phyloP scores from a whole-genome alignment of 768 basidiomycete genomes.

The Suillus fuscotomentosus region DNA sequence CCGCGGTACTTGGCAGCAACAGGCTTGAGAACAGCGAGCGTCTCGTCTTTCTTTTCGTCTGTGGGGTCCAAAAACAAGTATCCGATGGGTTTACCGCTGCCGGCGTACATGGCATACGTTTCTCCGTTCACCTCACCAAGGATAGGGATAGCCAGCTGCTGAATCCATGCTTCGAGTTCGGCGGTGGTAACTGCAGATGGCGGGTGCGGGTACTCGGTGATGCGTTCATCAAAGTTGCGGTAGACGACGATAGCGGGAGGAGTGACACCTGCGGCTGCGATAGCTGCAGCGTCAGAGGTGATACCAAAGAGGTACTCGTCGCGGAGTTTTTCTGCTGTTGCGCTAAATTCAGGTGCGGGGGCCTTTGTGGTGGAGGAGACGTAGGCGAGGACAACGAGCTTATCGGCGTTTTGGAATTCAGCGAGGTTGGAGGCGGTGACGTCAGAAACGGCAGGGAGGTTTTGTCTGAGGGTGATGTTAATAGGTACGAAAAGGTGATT shows the following conservation, averaged over 20 bases:
- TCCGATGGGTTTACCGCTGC: conserved; percentile 82
- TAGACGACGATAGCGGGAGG: conserved; percentile 89
- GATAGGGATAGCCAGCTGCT: conserved; percentile 81
- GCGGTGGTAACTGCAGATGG: conserved; percentile 48
- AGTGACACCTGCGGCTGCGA: conserved; percentile 68
- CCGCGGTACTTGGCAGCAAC: conserved; percentile 80
- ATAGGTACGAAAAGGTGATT: not conserved
- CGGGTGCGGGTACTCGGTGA: conserved; percentile 64
- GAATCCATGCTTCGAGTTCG: conserved; percentile 75
- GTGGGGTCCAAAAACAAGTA: conserved; percentile 92
- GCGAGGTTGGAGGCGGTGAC: conserved; percentile 75
- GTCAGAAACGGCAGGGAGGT: conserved; percentile 87
- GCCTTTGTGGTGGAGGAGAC: conserved; percentile 68
- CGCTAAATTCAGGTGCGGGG: conserved; percentile 72
- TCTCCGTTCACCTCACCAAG: conserved; percentile 93
- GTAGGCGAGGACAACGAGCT: conserved; percentile 87
- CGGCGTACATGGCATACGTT: conserved; percentile 86
- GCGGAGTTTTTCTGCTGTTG: conserved; percentile 81
- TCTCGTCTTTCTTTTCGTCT: conserved; percentile 57
- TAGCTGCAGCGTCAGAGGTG: conserved; percentile 66
- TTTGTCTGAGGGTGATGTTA: conserved; percentile 57
- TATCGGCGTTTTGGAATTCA: conserved; percentile 88
- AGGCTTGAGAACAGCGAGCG: conserved; percentile 68
- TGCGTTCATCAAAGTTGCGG: conserved; percentile 88
- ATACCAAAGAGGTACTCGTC: conserved; percentile 94